These are phyloP conservation scores for Bauhinia variegata DNA, from an alignment of 306 rosid species.

Conservation along the genomic window DNA sequence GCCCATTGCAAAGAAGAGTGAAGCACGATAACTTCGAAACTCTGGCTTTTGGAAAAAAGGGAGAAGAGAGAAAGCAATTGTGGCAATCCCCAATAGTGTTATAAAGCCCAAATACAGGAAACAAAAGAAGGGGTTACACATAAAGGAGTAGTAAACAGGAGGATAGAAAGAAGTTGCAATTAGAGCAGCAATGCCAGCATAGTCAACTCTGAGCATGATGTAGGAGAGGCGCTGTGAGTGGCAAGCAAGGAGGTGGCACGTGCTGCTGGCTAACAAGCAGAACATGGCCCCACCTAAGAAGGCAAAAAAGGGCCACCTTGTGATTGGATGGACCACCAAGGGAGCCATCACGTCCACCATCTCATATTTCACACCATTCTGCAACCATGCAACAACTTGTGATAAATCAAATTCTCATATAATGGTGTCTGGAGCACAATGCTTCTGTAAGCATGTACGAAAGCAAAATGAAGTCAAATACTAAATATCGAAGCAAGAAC, in stretches of 20 bases:
- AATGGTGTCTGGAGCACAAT: too few relatives aligned
- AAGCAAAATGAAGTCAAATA: background rate
- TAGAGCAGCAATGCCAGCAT: conserved; percentile 63
- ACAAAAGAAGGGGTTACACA: conserved; percentile 63
- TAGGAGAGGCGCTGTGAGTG: conserved; percentile 63
- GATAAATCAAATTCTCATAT: background rate
- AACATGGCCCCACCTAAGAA: conserved; percentile 71
- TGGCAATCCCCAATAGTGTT: conserved; percentile 51
- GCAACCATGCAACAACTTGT: conserved; percentile 18
- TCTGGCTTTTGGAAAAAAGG: conserved; percentile 50
- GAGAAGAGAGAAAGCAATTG: conserved; percentile 51
- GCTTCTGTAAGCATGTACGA: background rate
- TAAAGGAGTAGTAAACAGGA: conserved; percentile 65
- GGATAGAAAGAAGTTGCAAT: conserved; percentile 69
- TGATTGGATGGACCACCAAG: conserved; percentile 40
- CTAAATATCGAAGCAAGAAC: background rate
- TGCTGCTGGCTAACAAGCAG: conserved; percentile 68
- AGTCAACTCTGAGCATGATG: conserved; percentile 59
- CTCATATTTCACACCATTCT: conserved; percentile 48
- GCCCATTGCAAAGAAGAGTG: conserved; percentile 64
- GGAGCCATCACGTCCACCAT: conserved; percentile 43
- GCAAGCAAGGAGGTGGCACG: conserved; percentile 64
- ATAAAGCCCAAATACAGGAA: conserved; percentile 59
- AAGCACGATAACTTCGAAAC: conserved; percentile 52
- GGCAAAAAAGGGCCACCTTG: conserved; percentile 64